Evolutionary conservation across 2,329 filamentous ascomycete genomes (phyloP), one percentile per base, ranked within the genome.

Genomic region (Colletotrichum somersetense): DNA sequence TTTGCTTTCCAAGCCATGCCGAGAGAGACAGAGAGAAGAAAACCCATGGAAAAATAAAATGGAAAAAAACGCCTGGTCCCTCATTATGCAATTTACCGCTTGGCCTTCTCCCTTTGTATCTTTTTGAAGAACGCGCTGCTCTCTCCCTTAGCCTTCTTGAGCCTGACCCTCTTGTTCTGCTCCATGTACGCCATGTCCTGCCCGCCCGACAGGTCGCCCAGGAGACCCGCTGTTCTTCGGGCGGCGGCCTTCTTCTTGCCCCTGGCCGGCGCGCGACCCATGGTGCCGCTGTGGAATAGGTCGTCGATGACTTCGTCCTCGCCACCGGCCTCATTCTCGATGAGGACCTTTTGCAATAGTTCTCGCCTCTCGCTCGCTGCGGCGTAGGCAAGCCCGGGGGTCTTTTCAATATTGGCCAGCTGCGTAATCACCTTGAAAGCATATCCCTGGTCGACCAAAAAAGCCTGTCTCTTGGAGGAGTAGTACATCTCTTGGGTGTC

Each of bases 391-490:
- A 99, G 88, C 0, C 91, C 91, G 0, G 92, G 91, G 65, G 96
- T 92, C 71, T 93, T 89, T 73, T 98, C 94, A 74, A 99, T 94
- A 62, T 96, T 96, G 78, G 95, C 92, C 10, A 99, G 87, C 78
- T 97, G 94, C 0, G 96, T 99, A 80, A 99, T 99, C 74, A 98
- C 96, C 80, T 98, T 98, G 88, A 99, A 99, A 0, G 96, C 96
- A 80, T 99, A 99, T 12, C 96, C 96, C 82, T 99, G 96, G 76
- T 99, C 96, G 30, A 99, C 95, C 1, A 99, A 87, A 84, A 99
- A 99, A 1, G 96, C 96, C 82, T 99, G 96, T 12, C 96, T 90
- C 82, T 98, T 98, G 5, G 95, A 95, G 0, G 96, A 98, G 81
- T 97, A 99, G 80, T 91, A 96, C 96, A 99, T 98, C 81, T 99